Percentiles rank a stretch among this genome's conserved stretches.
These are phyloP conservation scores for Amylostereum areolatum DNA, from an alignment of 1,284 basidiomycete genomes.

Conservation along the genomic window DNA sequence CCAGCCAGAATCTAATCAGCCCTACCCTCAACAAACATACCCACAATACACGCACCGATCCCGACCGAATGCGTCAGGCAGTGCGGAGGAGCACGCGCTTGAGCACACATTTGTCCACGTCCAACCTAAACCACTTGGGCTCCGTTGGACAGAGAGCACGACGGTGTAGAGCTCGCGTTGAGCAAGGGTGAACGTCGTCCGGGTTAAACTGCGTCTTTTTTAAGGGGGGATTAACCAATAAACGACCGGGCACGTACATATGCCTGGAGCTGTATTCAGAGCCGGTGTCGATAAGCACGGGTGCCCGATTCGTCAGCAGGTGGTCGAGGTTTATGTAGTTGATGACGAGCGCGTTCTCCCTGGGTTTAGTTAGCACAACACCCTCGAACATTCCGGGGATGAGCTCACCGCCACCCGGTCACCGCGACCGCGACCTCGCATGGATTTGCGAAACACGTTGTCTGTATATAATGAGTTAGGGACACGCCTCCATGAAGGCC, in stretches of 20 bases:
- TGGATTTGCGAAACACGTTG: slow-evolving; percentile 76
- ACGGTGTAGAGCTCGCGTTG: slow-evolving; percentile 89
- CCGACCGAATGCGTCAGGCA: slow-evolving; percentile 84
- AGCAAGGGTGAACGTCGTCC: slow-evolving; percentile 75
- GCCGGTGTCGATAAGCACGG: slow-evolving; percentile 86
- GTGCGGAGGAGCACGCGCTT: slow-evolving; percentile 79
- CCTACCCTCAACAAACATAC: slow-evolving; percentile 5
- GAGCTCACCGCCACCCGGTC: slow-evolving; percentile 75
- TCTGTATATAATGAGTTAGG: no score
- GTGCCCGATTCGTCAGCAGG: slow-evolving; percentile 62
- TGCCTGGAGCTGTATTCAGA: slow-evolving; percentile 93
- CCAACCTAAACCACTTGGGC: slow-evolving; percentile 77
- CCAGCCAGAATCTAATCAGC: slow-evolving; percentile 3
- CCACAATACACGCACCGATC: slow-evolving; percentile 47
- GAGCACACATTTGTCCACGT: slow-evolving; percentile 56
- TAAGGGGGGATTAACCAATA: slow-evolving; percentile 9
- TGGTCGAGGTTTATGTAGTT: slow-evolving; percentile 93
- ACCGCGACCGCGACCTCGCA: slow-evolving; percentile 70
- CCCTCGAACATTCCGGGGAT: not conserved
- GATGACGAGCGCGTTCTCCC: slow-evolving; percentile 82
- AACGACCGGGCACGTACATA: slow-evolving; percentile 49
- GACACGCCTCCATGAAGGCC: no score
- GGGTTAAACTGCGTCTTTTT: no score
- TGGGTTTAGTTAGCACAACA: slow-evolving; percentile 23
- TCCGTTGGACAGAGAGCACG: slow-evolving; percentile 75